Evolutionary conservation across 1,284 basidiomycete species (phyloP), one percentile per base, ranked within the genome.

Genomic region (Cryptococcus sp.): DNA sequence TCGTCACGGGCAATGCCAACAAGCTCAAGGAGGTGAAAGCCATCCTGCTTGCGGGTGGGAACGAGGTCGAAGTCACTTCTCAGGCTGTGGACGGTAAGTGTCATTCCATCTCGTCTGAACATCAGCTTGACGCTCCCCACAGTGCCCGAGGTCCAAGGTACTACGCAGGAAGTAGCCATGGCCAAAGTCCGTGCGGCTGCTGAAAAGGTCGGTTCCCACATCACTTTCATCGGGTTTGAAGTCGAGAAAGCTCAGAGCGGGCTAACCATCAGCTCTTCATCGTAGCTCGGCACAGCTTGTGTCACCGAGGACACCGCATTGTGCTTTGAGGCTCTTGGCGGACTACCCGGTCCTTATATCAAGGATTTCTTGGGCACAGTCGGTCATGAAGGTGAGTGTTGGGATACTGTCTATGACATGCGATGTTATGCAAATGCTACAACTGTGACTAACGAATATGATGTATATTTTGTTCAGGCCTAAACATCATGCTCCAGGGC

Each of bases 251-350:
- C 50, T 22, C 47, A 17, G 16, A 35, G 27, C 30, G 13, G 30
- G 30, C 30, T 35, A 10, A 35, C 30, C 7, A 10, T 2, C 30
- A 10, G 5, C 30, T 8, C 30, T 35, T 35, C 23, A 10, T 23
- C 39, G n/a, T 58, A 89, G 88, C 80, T 92, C 38, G 85, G 86
- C 13, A 87, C 88, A 0, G 88, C 94, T 4, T 95, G 92, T 71
- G 92, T 99, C 63, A 98, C 93, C 0, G 95, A 99, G 79, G 96
- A 99, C 76, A 98, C 95, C 0, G 93, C 95, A 0, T 85, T 99
- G 5, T 91, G 88, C 70, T 98, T 93, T 72, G 85, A 88, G 65
- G 93, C 94, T 0, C 81, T 98, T 39, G 85, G 87, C 42, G 94
- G 92, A 0, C 85, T 99, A 6, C 95, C 95, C 1, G 96, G 95